Evolutionary conservation across 768 basidiomycete species (phyloP).

Genomic region (Mrakia frigida): DNA sequence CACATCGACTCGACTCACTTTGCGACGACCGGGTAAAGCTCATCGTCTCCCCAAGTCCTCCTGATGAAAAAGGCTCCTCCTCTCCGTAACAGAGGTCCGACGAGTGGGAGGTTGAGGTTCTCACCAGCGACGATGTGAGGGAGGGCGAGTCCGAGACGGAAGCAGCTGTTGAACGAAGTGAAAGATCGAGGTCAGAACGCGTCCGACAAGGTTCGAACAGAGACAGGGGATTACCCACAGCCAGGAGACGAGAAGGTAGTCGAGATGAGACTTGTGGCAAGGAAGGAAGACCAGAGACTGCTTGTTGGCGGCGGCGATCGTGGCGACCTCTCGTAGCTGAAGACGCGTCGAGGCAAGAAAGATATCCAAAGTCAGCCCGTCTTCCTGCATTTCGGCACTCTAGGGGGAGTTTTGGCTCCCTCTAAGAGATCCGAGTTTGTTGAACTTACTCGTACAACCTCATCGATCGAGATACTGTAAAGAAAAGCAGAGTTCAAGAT

Average conservation of each 20-base stretch:
- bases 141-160: conserved; percentile 36
- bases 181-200: not conserved
- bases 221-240: not conserved
- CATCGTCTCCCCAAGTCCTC: conserved; percentile 19
- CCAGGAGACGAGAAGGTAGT: conserved; percentile 25
- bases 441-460: not conserved
- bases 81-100: conserved; percentile 33
- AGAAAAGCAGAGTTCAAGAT: not conserved
- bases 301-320: conserved; percentile 31
- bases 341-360: not conserved
- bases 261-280: conserved; percentile 38
- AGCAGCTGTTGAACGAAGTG: conserved; percentile 17
- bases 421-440: too few species aligned
- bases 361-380: too few species aligned
- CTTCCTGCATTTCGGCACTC: too few species aligned
- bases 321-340: conserved; percentile 35
- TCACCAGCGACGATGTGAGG: conserved; percentile 39
- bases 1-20: conserved; percentile 1
- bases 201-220: not conserved
- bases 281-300: conserved; percentile 38
- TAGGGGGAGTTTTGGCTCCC: too few species aligned
- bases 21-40: conserved; percentile 10
- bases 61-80: conserved; percentile 38
- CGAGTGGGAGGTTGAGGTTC: conserved; percentile 38
- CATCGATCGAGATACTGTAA: not conserved